Conservation (phyloP, 331 rosid genomes). For the Acacia pycnantha region DNA sequence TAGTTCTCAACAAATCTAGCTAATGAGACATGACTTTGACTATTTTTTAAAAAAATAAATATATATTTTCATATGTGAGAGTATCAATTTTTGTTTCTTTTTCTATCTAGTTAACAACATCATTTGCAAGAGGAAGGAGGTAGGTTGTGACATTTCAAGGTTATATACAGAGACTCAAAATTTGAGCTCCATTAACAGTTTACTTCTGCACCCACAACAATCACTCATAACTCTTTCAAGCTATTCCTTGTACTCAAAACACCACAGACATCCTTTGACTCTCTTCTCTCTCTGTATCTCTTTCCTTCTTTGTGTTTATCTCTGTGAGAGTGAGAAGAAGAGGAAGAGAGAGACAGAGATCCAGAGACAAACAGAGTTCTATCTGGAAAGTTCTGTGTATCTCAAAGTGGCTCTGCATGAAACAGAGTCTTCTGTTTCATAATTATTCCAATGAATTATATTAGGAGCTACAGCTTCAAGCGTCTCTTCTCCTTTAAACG, state of each 20-base stretch:
- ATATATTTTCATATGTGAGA: not conserved
- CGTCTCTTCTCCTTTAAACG: conserved; percentile 79
- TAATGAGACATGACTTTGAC: not conserved
- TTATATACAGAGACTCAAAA: conserved; percentile 18
- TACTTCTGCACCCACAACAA: conserved; percentile 18
- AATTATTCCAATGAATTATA: conserved; percentile 60
- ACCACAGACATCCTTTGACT: conserved; percentile 26
- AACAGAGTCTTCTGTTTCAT: conserved; percentile 40
- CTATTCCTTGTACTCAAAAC: conserved; percentile 13
- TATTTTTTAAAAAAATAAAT: not conserved
- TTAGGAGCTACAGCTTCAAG: conserved; percentile 60
- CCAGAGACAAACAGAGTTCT: not conserved
- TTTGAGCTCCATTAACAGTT: conserved; percentile 26
- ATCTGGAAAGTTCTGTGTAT: conserved; percentile 18
- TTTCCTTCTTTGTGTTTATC: conserved; percentile 2
- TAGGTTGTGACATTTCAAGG: not conserved
- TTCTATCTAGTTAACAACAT: not conserved
- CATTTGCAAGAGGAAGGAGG: not conserved
- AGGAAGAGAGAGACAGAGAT: not conserved
- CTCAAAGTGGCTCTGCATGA: conserved; percentile 35
- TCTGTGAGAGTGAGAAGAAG: conserved; percentile 7
- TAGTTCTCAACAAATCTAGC: not conserved
- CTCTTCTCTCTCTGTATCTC: not conserved
- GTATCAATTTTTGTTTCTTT: not conserved
- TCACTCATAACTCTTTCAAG: conserved; percentile 19